Evolutionary conservation across 2,329 filamentous ascomycete genomes (phyloP).

Genomic region (Hypoxylon sp.): DNA sequence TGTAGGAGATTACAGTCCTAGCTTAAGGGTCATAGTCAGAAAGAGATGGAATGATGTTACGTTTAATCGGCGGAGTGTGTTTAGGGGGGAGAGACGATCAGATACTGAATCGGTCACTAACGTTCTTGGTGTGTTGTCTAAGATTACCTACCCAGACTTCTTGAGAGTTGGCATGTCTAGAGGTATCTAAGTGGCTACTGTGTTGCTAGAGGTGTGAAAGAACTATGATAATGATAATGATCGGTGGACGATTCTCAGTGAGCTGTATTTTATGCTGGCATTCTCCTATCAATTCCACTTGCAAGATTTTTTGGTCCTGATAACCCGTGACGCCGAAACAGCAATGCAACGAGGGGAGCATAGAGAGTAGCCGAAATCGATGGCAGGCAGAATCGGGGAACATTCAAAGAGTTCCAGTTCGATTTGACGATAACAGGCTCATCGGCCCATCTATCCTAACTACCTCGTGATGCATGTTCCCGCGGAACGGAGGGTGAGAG

Average conservation of each 20-base stretch:
- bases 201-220: background rate
- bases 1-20: background rate
- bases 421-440: constrained; percentile 14
- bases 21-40: too few relatives aligned
- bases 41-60: background rate
- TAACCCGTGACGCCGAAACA: background rate
- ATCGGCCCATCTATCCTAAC: constrained; percentile 20
- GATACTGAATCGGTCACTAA: constrained; percentile 1
- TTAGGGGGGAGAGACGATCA: background rate
- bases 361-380: background rate
- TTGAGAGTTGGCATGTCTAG: background rate
- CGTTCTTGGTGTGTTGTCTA: background rate
- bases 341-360: background rate
- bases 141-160: background rate
- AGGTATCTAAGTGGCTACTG: background rate
- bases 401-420: constrained; percentile 6
- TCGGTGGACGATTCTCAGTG: background rate
- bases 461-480: constrained; percentile 17
- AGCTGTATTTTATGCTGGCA: background rate
- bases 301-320: background rate
- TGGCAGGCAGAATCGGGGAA: constrained; percentile 1
- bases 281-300: background rate
- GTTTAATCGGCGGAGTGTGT: background rate
- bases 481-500: constrained; percentile 13
- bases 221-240: background rate